Conservation (phyloP, 2,329 filamentous ascomycete genomes). For the Colletotrichum theobromicola region DNA sequence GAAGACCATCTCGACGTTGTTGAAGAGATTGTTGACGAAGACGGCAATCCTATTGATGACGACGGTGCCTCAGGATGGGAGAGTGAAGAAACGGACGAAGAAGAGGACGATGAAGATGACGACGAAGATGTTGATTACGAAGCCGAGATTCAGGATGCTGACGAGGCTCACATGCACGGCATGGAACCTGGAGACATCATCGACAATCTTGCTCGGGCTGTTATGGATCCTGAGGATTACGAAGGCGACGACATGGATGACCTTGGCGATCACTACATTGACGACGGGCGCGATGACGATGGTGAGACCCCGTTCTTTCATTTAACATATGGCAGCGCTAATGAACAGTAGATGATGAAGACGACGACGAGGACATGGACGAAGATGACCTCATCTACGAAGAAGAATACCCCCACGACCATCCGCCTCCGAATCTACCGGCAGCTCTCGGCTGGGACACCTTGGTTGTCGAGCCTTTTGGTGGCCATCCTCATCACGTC, state of each 20-base stretch:
- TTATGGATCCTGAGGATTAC: conserved; percentile 56
- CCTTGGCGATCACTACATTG: conserved; percentile 57
- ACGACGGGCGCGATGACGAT: conserved; percentile 65
- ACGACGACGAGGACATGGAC: conserved; percentile 56
- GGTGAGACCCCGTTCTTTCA: conserved; percentile 37
- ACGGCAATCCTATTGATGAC: conserved; percentile 63
- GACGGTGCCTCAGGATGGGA: conserved; percentile 68
- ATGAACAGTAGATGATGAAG: conserved; percentile 42
- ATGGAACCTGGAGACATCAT: conserved; percentile 52
- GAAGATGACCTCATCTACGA: conserved; percentile 71
- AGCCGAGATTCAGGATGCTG: conserved; percentile 56
- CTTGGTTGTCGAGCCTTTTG: conserved; percentile 55
- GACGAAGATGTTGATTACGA: conserved; percentile 62
- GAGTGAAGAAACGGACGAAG: conserved; percentile 63
- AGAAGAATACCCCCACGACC: conserved; percentile 59
- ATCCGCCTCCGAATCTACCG: conserved; percentile 47
- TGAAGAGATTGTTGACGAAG: conserved; percentile 66
- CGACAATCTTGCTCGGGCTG: conserved; percentile 60
- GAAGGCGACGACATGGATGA: conserved; percentile 58
- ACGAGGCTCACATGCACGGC: conserved; percentile 52
- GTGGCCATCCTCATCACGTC: conserved; percentile 50
- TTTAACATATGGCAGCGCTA: conserved; percentile 11
- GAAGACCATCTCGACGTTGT: conserved; percentile 53
- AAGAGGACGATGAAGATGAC: conserved; percentile 54
- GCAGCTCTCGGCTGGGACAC: conserved; percentile 63